Evolutionary conservation across 2,329 filamentous ascomycete species (phyloP).

Genomic region (Coleophoma crateriformis): DNA sequence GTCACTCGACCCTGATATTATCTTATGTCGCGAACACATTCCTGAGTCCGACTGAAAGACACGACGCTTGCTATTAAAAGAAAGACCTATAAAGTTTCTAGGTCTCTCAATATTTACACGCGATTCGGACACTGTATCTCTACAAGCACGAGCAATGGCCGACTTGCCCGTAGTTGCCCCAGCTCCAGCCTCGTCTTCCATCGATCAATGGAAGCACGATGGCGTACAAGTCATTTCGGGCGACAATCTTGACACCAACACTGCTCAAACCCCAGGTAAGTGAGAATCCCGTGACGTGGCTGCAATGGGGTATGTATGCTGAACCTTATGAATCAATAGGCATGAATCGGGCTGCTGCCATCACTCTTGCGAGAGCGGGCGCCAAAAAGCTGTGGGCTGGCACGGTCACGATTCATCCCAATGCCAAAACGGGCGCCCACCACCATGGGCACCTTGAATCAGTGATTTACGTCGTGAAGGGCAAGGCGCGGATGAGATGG

Average conservation of each 20-base stretch:
- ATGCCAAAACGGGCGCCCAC: conserved; percentile 38
- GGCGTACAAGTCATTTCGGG: not conserved
- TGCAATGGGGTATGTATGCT: not conserved
- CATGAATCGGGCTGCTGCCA: conserved; percentile 37
- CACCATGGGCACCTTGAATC: conserved; percentile 39
- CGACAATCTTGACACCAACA: not conserved
- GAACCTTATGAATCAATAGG: conserved; percentile 4
- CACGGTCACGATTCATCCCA: conserved; percentile 35
- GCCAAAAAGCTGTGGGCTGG: conserved; percentile 40
- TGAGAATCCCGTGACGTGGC: not conserved
- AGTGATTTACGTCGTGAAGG: conserved; percentile 39
- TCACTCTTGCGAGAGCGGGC: conserved; percentile 36
- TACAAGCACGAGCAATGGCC: not conserved
- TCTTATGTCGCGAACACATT: not conserved
- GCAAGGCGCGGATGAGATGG: conserved; percentile 38
- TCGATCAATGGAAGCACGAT: not conserved
- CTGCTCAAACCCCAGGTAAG: not conserved
- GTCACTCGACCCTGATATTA: not conserved
- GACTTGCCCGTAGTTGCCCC: not conserved
- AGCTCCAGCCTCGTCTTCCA: not conserved
- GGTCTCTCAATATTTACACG: not conserved
- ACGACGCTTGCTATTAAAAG: not conserved
- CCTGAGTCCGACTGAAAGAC: not conserved
- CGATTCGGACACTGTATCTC: not conserved
- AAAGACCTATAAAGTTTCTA: not conserved